These are phyloP conservation scores for Microcera coccophila DNA, from an alignment of 2,329 filamentous ascomycete species.

Conservation along the genomic window DNA sequence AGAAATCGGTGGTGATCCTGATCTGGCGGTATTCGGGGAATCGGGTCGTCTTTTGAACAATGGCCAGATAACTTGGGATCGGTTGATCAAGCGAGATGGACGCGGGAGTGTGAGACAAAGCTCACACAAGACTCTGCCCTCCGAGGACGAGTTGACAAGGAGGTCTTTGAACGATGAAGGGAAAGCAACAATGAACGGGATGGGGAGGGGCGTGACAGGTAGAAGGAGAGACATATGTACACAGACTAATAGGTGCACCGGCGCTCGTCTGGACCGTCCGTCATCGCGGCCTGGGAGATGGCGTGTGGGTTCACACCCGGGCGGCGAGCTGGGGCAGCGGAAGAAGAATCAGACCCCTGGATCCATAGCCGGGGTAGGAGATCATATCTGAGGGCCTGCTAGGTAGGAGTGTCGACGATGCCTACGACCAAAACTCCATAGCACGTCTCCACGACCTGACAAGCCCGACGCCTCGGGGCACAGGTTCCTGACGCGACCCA, in stretches of 20 bases:
- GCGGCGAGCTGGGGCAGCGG: slow-evolving; percentile 23
- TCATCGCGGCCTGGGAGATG: slow-evolving; percentile 29
- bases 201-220: slow-evolving; percentile 33
- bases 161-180: slow-evolving; percentile 27
- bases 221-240: slow-evolving; percentile 33
- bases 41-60: slow-evolving; percentile 28
- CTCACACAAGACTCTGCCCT: slow-evolving; percentile 31
- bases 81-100: slow-evolving; percentile 30
- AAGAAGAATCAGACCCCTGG: slow-evolving; percentile 24
- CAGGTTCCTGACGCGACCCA: slow-evolving; percentile 27
- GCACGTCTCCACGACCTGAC: not conserved
- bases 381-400: slow-evolving; percentile 9
- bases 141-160: slow-evolving; percentile 33
- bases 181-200: slow-evolving; percentile 22
- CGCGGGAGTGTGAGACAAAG: slow-evolving; percentile 32
- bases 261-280: slow-evolving; percentile 26
- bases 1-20: slow-evolving; percentile 15
- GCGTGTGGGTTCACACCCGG: slow-evolving; percentile 27
- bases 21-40: slow-evolving; percentile 15
- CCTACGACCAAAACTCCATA: not conserved
- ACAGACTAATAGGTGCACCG: slow-evolving; percentile 22
- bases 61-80: slow-evolving; percentile 15
- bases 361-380: slow-evolving; percentile 8
- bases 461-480: slow-evolving; percentile 3
- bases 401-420: slow-evolving; percentile 5